Base-by-base conservation (phyloP, 2,329 filamentous ascomycete species). In the Dactylellina haptotyla region DNA sequence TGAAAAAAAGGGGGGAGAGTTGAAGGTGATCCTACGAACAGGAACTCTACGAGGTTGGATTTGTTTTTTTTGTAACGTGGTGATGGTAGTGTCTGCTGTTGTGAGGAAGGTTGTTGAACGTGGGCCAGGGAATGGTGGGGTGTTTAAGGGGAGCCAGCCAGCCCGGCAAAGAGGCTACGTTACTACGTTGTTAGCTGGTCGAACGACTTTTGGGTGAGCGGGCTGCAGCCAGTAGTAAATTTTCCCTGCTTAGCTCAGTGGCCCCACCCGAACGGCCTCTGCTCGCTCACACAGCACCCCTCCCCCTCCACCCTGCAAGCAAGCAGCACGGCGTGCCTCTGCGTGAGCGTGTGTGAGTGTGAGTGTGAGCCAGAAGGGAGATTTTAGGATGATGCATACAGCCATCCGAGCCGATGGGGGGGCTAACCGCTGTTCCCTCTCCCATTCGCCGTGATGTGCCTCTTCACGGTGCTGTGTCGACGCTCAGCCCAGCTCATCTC, bases 81-180 rank as follows among this genome's bases (percentile, higher is more conserved):
- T n/a, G n/a, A n/a, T n/a, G n/a, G n/a, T n/a, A n/a, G n/a, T n/a
- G 14, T 57, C 32, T 58, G 43, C 26, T 43, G 28, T 39, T 23
- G 41, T 20, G 43, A 20, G 34, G 63, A 45, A 37, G 45, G 56
- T 16, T 26, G 10, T n/a, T n/a, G n/a, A 23, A 5, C n/a, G 39
- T 26, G 50, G 34, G 28, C 34, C 30, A 58, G 54, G 43, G 51
- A 73, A 66, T 65, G 58, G 62, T 63, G 62, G 58, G 66, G 75
- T 72, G 75, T 53, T 76, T 75, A 66, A 72, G 62, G 75, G 76
- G 63, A n/a, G n/a, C n/a, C n/a, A n/a, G n/a, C n/a, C n/a, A n/a
- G n/a, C n/a, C n/a, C n/a, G n/a, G n/a, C n/a, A n/a, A n/a, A n/a
- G n/a, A 5, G 25, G 32, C 46, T 39, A 45, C 66, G 61, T 39